A percentile compares a stretch with the other conserved stretches of the same genome.
Conservation (phyloP, 2,329 filamentous ascomycete species). For the Tolypocladium amazonense region DNA sequence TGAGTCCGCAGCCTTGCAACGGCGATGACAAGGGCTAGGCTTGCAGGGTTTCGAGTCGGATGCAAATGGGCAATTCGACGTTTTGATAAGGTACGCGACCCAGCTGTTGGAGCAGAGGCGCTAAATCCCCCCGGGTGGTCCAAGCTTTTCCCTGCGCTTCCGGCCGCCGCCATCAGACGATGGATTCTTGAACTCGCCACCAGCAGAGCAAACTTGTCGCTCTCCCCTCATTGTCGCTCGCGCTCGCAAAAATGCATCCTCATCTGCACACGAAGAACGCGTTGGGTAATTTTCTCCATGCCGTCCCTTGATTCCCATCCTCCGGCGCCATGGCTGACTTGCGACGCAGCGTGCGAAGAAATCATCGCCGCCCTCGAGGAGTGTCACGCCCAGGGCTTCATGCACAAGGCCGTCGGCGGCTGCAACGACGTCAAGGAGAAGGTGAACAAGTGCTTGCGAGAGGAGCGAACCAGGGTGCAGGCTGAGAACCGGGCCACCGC, state of each 20-base stretch:
- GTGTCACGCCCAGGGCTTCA: slow-evolving; percentile 85
- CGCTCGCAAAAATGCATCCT: slow-evolving; percentile 68
- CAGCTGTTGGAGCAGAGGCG: not conserved
- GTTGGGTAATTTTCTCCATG: slow-evolving; percentile 45
- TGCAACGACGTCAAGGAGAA: slow-evolving; percentile 80
- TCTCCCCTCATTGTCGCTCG: not conserved
- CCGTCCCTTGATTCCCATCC: not conserved
- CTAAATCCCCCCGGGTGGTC: slow-evolving; percentile 11
- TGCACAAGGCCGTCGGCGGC: slow-evolving; percentile 83
- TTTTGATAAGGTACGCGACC: not conserved
- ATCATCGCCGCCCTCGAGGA: slow-evolving; percentile 91
- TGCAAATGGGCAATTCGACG: not conserved
- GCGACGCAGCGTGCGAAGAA: slow-evolving; percentile 73
- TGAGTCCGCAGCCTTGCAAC: not conserved
- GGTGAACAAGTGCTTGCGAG: slow-evolving; percentile 76
- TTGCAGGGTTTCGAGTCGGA: not conserved
- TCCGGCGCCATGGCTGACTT: slow-evolving; percentile 7
- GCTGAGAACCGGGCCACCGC: slow-evolving; percentile 60
- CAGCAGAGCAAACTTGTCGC: not conserved
- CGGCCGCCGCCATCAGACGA: not conserved
- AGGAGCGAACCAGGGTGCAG: slow-evolving; percentile 69
- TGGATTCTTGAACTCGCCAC: not conserved
- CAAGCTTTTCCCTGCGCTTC: slow-evolving; percentile 15
- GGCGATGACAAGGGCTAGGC: not conserved
- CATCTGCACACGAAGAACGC: slow-evolving; percentile 93